Conservation (phyloP, 805 yeast species). For the Starmerella khaoyaiensis region DNA sequence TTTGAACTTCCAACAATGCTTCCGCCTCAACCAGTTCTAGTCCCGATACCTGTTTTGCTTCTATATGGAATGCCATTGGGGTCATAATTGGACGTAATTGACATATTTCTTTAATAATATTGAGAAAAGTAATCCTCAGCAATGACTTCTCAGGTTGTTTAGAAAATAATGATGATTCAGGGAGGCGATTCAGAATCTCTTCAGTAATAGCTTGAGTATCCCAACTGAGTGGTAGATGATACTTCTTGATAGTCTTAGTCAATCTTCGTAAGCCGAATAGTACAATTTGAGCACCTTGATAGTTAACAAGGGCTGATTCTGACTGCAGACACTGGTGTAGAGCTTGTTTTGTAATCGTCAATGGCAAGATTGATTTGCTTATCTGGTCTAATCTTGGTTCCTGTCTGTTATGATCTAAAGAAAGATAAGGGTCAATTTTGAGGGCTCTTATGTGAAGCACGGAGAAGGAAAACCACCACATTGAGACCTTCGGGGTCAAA, state of each 20-base stretch:
- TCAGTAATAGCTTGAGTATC: constrained; percentile 23
- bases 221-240: constrained; percentile 35
- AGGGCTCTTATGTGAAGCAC: constrained; percentile 48
- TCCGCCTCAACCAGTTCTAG: constrained; percentile 22
- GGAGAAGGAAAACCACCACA: constrained; percentile 73
- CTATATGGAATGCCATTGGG: constrained; percentile 9
- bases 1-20: constrained; percentile 48
- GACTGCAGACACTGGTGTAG: constrained; percentile 44
- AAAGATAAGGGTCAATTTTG: constrained; percentile 19
- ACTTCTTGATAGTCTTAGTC: constrained; percentile 27
- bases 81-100: constrained; percentile 8
- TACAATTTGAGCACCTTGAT: constrained; percentile 50
- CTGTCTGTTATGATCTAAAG: neutral
- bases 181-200: constrained; percentile 27
- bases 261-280: constrained; percentile 43
- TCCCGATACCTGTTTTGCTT: constrained; percentile 14
- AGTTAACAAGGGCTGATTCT: constrained; percentile 42
- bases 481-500: constrained; percentile 66
- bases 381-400: constrained; percentile 1
- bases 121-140: constrained; percentile 12
- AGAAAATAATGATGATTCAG: constrained; percentile 24
- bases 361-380: constrained; percentile 40
- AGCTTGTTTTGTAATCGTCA: constrained; percentile 45
- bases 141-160: constrained; percentile 9
- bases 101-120: constrained; percentile 10